Conservation (phyloP, 139 green algal genomes). For the Chlorella ohadii region DNA sequence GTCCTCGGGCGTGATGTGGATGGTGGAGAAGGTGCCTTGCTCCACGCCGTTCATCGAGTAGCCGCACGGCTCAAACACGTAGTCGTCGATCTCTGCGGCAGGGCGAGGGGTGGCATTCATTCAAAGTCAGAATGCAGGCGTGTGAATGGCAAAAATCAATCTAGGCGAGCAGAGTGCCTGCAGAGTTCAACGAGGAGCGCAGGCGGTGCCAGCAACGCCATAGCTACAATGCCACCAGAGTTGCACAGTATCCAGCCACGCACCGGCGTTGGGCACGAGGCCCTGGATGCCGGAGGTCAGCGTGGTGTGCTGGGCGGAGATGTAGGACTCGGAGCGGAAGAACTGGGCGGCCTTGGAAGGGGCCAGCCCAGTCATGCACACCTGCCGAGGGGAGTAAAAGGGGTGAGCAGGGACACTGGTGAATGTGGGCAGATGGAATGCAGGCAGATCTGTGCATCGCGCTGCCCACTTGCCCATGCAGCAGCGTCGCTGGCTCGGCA, state of each 20-base stretch:
- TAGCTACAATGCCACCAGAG: no score
- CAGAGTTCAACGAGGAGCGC: no score
- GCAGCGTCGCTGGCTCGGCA: no score
- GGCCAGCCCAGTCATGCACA: slow-evolving; percentile 55
- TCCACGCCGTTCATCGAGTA: slow-evolving; percentile 95
- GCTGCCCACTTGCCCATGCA: no score
- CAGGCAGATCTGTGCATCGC: no score
- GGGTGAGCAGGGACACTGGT: no score
- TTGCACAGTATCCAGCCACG: no score
- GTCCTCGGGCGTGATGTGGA: slow-evolving; percentile 97
- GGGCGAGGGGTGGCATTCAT: neutral
- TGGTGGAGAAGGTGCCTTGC: slow-evolving; percentile 85
- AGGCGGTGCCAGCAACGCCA: no score
- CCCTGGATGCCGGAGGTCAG: slow-evolving; percentile 67
- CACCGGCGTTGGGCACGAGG: slow-evolving; percentile 74
- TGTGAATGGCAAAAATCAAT: no score
- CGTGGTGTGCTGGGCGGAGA: slow-evolving; percentile 68
- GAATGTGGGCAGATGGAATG: no score
- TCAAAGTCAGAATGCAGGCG: neutral
- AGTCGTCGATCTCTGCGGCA: slow-evolving; percentile 91
- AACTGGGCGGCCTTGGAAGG: slow-evolving; percentile 75
- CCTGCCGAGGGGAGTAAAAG: no score
- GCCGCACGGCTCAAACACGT: slow-evolving; percentile 98
- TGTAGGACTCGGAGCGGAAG: slow-evolving; percentile 71
- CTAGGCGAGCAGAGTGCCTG: no score